Evolutionary conservation across 2,329 filamentous ascomycete genomes (phyloP), one percentile per base, ranked within the genome.

Genomic region (Microsporum ferrugineum): DNA sequence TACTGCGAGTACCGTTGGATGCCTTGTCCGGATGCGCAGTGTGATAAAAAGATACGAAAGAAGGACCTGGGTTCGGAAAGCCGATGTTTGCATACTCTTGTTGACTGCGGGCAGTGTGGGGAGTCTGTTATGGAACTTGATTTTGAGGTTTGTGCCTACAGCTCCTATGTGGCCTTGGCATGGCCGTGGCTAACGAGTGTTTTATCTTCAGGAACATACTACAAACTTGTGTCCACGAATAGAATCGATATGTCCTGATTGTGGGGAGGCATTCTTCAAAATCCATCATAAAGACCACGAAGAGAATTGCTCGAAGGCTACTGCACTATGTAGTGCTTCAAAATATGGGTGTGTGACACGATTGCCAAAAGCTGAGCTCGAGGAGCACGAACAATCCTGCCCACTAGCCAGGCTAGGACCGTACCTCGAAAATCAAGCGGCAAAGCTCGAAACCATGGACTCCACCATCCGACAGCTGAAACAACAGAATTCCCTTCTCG

Each of bases 1-100:
- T 84, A 86, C 67, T 86, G 84, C 68, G 78, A 77, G 8, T 81
- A 81, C 66, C 77, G 78, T 58, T 71, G 77, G 41, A 72, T 86
- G 27, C 75, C 78, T 62, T 86, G 84, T 63, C 75, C 79, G 1
- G 73, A 73, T 23, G 66, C 71, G 36, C 71, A 73, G 10, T 86
- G 84, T 68, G 74, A 76, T 23, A 73, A 80, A 63, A 74, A 76
- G 57, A 78, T 81, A n/a, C 77, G 76, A 49, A 78, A 81, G 66
- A 85, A 81, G 69, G 78, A 85, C 68, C 71, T 78, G n/a, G 73
- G 78, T 45, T 72, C 76, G 61, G 79, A 74, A 38, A 60, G 64
- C 3, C 69, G 76, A 29, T 85, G 83, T 68, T 72, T 83, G 65
- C 83, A 85, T 69, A 76, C 73, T 60, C 73, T 76, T 6, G 75